Base-by-base conservation (phyloP, 305 asterid genomes). In the Solanum hybrid region DNA sequence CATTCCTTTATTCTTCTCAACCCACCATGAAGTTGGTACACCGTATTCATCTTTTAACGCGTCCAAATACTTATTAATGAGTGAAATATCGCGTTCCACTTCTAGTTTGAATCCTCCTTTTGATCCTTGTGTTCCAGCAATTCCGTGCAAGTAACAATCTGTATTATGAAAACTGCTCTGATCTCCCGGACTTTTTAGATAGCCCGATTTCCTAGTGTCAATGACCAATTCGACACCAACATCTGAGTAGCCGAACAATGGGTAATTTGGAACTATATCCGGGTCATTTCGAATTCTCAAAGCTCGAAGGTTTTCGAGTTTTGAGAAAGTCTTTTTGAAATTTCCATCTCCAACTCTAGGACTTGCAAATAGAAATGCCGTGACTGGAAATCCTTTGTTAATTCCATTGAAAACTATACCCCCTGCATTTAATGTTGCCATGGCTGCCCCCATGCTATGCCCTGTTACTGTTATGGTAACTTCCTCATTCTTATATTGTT, bases 391-490 rank as follows among this genome's bases (percentile, higher is more conserved):
- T 0, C 90, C 80, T 75, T 89, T 92, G 96, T 92, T 95, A 38
- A 86, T 13, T 11, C 93, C 94, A 27, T 92, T 92, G 31, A 90
- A 87, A 3, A 89, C 95, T 9, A 96, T 94, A 90, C 95, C 96
- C 1, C 87, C 93, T 11, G 97, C 96, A 57, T 85, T 94, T 70
- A 95, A 7, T 1, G 93, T 92, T 20, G 95, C 89, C 32, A 95
- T 89, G 20, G 98, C 95, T n/a, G 92, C 96, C 4, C 97, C 97
- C 90, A 96, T 79, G 88, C 95, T 95, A 82, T 95, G 95, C 61
- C 97, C 96, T 9, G 95, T 51, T 86, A 94, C 41, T 1, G 97
- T 94, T 90, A 95, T 95, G 94, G 95, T 96, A 77, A 94, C 89
- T 37, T 94, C 94, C 89, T 95, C 97, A 0, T 91, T 38, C 90